Evolutionary conservation across 179 eudicot species (phyloP).

Genomic region (Vitellaria paradoxa): DNA sequence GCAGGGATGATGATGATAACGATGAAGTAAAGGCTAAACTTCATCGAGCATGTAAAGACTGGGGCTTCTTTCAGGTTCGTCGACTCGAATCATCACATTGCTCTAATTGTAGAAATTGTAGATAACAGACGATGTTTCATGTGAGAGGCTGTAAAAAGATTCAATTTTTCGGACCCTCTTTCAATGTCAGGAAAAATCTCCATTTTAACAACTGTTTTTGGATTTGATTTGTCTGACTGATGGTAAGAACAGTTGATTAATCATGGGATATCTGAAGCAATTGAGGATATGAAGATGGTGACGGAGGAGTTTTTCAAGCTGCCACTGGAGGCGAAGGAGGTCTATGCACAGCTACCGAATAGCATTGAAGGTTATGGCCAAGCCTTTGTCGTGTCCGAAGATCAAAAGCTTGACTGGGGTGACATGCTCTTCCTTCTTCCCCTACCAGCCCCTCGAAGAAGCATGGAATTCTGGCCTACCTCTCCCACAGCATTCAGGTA

Average conservation of each 20-base stretch:
- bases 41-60: conserved; percentile 27
- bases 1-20: background rate
- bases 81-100: too few relatives aligned
- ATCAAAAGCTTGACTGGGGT: conserved; percentile 35
- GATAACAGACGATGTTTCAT: too few relatives aligned
- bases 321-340: conserved; percentile 32
- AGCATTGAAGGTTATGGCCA: conserved; percentile 31
- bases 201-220: too few relatives aligned
- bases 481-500: conserved; percentile 26
- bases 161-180: too few relatives aligned
- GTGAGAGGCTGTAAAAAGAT: too few relatives aligned
- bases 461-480: conserved; percentile 21
- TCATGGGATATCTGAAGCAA: conserved; percentile 25
- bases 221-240: background rate
- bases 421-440: conserved; percentile 25
- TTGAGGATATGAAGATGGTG: conserved; percentile 25
- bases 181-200: too few relatives aligned
- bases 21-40: conserved; percentile 23
- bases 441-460: conserved; percentile 15
- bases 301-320: conserved; percentile 26
- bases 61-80: conserved; percentile 37
- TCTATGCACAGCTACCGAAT: conserved; percentile 20
- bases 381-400: conserved; percentile 19
- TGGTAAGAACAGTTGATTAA: conserved; percentile 21
- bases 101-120: too few relatives aligned